Percentiles rank a stretch among this genome's conserved stretches.
These are phyloP conservation scores for Metschnikowia proteae DNA, from an alignment of 805 yeast genomes.

Conservation along the genomic window DNA sequence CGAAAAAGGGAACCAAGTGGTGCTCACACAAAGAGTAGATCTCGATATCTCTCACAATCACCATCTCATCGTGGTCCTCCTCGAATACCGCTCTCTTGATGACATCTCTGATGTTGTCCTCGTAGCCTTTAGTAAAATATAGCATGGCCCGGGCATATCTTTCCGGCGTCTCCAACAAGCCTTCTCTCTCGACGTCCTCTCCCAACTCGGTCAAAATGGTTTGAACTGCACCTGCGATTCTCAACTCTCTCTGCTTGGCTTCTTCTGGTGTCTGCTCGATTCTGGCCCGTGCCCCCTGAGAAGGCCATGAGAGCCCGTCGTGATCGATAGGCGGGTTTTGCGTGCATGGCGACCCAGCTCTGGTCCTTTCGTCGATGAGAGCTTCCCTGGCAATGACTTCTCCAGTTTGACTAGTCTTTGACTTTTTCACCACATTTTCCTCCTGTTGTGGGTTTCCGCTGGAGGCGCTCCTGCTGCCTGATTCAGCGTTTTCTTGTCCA, in stretches of 20 bases:
- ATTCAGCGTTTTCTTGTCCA: not conserved
- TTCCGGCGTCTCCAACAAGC: conserved; percentile 89
- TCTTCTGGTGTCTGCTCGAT: conserved; percentile 68
- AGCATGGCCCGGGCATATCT: conserved; percentile 96
- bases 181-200: conserved; percentile 86
- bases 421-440: conserved; percentile 16
- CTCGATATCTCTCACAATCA: conserved; percentile 91
- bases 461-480: not conserved
- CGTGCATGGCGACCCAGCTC: conserved; percentile 82
- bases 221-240: conserved; percentile 84
- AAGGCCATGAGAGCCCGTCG: conserved; percentile 94
- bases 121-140: conserved; percentile 93
- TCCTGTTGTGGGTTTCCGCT: not conserved
- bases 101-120: conserved; percentile 87
- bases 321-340: conserved; percentile 80
- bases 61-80: conserved; percentile 99
- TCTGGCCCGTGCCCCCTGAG: conserved; percentile 75
- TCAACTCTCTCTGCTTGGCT: conserved; percentile 57
- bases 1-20: conserved; percentile 95
- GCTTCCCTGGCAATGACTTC: conserved; percentile 12
- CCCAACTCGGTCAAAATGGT: conserved; percentile 80
- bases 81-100: conserved; percentile 94
- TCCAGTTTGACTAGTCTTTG: conserved; percentile 18
- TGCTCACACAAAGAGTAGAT: conserved; percentile 93
- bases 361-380: conserved; percentile 61